Percentiles rank a stretch among this genome's conserved stretches.
These are phyloP conservation scores for Sugiyamaella xylanicola DNA, from an alignment of 1,139 yeast species.

Conservation along the genomic window DNA sequence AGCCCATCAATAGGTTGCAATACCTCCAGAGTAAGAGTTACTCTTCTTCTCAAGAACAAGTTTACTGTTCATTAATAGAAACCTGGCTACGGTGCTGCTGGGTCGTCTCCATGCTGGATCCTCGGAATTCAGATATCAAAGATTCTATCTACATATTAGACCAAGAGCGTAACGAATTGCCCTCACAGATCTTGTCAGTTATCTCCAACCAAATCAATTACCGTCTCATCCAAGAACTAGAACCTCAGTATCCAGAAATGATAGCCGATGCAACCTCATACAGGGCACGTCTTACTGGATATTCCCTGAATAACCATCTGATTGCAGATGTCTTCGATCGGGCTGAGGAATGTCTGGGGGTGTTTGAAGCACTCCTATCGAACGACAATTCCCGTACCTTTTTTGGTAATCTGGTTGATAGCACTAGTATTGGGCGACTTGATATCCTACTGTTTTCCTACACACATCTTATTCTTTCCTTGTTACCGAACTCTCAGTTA, in stretches of 20 bases:
- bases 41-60: slow-evolving; percentile 20
- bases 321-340: slow-evolving; percentile 11
- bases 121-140: slow-evolving; percentile 19
- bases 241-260: slow-evolving; percentile 26
- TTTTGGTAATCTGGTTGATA: slow-evolving; percentile 1
- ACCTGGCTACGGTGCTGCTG: slow-evolving; percentile 40
- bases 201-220: slow-evolving; percentile 25
- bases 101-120: slow-evolving; percentile 33
- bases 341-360: slow-evolving; percentile 9
- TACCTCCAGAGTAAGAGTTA: slow-evolving; percentile 1
- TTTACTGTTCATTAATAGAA: slow-evolving; percentile 34
- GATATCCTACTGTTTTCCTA: slow-evolving; percentile 16
- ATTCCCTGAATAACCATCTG: slow-evolving; percentile 1
- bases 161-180: slow-evolving; percentile 25
- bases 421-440: slow-evolving; percentile 5
- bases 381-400: neutral
- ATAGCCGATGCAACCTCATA: slow-evolving; percentile 17
- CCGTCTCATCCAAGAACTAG: slow-evolving; percentile 26
- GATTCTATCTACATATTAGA: slow-evolving; percentile 28
- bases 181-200: slow-evolving; percentile 24
- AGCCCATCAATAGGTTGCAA: slow-evolving; percentile 12
- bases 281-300: slow-evolving; percentile 10
- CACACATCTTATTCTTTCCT: slow-evolving; percentile 7
- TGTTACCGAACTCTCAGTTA: slow-evolving; percentile 9
- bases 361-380: slow-evolving; percentile 2